Conservation (phyloP, 2,329 filamentous ascomycete species). For the Paramyrothecium roridum region DNA sequence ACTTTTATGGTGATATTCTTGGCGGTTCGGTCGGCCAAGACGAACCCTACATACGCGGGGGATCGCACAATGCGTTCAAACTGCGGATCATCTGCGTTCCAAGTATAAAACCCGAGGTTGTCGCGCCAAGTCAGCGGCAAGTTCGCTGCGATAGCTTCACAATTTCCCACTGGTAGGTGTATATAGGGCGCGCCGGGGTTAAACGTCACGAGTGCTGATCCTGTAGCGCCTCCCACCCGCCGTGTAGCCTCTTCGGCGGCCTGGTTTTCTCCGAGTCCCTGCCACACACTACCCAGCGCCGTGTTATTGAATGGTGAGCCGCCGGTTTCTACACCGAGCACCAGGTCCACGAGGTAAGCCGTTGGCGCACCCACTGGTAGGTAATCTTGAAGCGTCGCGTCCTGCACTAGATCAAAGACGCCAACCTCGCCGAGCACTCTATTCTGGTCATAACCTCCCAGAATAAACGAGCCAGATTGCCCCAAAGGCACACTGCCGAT, state of each 20-base stretch:
- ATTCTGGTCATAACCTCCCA: neutral
- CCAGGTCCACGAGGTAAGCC: neutral
- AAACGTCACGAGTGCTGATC: neutral
- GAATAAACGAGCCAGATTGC: neutral
- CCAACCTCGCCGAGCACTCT: neutral
- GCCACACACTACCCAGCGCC: neutral
- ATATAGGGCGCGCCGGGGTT: neutral
- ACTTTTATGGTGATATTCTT: constrained; percentile 18
- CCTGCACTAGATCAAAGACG: neutral
- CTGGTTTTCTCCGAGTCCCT: neutral
- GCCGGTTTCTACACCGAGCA: neutral
- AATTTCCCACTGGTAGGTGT: neutral
- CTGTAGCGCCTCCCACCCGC: neutral
- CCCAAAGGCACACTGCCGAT: neutral
- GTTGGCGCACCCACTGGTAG: neutral
- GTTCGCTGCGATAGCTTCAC: neutral
- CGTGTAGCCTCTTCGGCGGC: neutral
- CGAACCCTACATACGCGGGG: constrained; percentile 4
- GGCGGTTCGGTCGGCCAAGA: constrained; percentile 26
- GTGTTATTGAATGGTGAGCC: neutral
- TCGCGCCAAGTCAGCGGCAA: neutral
- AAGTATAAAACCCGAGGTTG: neutral
- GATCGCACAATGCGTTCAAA: neutral
- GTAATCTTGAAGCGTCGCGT: too few relatives aligned
- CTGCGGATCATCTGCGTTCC: neutral